These are phyloP conservation scores for Coriolopsis trogii DNA, from an alignment of 1,284 basidiomycete species.

Conservation along the genomic window DNA sequence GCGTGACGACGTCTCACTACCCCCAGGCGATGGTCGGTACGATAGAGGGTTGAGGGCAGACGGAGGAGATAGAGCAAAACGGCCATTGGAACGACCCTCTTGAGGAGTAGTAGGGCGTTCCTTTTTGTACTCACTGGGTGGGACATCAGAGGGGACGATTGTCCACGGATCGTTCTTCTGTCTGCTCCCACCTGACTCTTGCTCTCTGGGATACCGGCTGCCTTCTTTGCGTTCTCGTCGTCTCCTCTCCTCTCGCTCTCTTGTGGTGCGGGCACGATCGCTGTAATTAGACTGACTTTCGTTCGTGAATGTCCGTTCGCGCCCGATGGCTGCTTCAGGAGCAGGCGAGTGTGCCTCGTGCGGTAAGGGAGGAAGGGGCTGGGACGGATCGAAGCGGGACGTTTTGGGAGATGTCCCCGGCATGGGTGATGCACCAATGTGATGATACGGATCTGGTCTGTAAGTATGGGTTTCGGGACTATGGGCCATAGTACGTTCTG, in stretches of 20 bases:
- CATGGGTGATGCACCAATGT: constrained; percentile 17
- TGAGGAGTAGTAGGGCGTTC: constrained; percentile 37
- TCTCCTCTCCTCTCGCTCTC: constrained; percentile 16
- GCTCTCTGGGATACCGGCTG: constrained; percentile 17
- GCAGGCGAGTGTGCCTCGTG: constrained; percentile 45
- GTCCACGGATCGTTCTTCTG: constrained; percentile 45
- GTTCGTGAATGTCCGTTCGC: constrained; percentile 47
- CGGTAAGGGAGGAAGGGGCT: constrained; percentile 27
- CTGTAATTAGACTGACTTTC: constrained; percentile 29
- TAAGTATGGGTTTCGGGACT: constrained; percentile 22
- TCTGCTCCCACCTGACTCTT: constrained; percentile 14
- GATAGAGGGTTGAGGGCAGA: constrained; percentile 18
- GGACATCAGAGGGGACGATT: constrained; percentile 40
- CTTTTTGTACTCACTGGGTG: constrained; percentile 29
- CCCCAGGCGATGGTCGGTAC: constrained; percentile 33
- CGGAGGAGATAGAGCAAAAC: constrained; percentile 13
- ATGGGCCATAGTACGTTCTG: constrained; percentile 39
- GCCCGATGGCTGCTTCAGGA: constrained; percentile 54
- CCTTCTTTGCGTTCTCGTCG: constrained; percentile 17
- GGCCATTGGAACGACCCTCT: constrained; percentile 26
- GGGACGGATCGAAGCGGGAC: constrained; percentile 24
- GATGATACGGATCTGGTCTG: constrained; percentile 26
- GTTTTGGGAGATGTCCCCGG: constrained; percentile 25
- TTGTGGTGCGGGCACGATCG: too few species aligned
- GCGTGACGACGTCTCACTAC: constrained; percentile 23